These are phyloP conservation scores for Sphaceloma murrayae DNA, from an alignment of 2,329 filamentous ascomycete genomes.

Conservation along the genomic window DNA sequence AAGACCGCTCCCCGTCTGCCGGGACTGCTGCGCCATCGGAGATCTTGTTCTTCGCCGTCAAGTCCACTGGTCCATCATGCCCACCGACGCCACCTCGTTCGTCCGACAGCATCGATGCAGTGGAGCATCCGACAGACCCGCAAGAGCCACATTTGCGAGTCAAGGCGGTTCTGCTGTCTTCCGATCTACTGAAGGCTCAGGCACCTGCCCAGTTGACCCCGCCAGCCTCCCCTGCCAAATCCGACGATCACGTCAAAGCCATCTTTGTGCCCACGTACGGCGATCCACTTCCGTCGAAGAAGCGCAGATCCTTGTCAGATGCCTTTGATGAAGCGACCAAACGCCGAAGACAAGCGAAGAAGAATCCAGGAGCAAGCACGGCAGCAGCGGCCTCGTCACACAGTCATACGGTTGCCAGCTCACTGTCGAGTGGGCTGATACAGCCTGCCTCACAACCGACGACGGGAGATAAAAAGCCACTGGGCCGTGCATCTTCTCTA, in stretches of 20 bases:
- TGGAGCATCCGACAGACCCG: not conserved
- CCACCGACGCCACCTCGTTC: slow-evolving; percentile 30
- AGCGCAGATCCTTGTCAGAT: slow-evolving; percentile 34
- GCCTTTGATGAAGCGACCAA: slow-evolving; percentile 41
- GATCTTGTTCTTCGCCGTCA: slow-evolving; percentile 37
- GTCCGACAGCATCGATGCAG: slow-evolving; percentile 19
- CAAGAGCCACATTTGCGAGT: slow-evolving; percentile 24
- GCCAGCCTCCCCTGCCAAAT: slow-evolving; percentile 22
- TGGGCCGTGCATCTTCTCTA: slow-evolving; percentile 23
- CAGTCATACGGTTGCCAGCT: slow-evolving; percentile 20
- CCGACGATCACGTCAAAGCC: slow-evolving; percentile 18
- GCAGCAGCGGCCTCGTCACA: slow-evolving; percentile 34
- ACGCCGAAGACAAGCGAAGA: slow-evolving; percentile 34
- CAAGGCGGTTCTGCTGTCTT: slow-evolving; percentile 37
- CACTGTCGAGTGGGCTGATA: slow-evolving; percentile 21
- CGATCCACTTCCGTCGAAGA: slow-evolving; percentile 26
- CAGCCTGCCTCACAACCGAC: not conserved
- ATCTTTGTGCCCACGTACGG: slow-evolving; percentile 21
- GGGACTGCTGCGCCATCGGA: slow-evolving; percentile 31
- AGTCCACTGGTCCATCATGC: slow-evolving; percentile 19
- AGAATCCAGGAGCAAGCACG: slow-evolving; percentile 36
- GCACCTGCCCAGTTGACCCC: slow-evolving; percentile 20
- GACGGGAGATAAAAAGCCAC: slow-evolving; percentile 17
- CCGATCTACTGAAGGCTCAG: slow-evolving; percentile 29
- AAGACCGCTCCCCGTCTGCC: not conserved